Evolutionary conservation across 2,329 filamentous ascomycete genomes (phyloP), one percentile per base, ranked within the genome.

Genomic region (Xylariaceae sp.): DNA sequence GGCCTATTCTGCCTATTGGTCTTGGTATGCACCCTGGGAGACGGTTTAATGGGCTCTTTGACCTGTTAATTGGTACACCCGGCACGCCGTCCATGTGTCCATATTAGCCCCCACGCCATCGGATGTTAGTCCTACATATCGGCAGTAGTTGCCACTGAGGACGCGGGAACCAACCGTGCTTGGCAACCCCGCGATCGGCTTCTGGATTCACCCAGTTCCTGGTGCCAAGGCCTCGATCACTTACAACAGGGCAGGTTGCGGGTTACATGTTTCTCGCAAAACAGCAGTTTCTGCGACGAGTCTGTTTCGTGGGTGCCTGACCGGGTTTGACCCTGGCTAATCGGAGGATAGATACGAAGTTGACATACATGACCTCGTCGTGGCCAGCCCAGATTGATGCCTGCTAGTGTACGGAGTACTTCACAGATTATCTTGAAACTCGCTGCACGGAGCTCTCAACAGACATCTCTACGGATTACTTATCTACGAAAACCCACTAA

Each of bases 121-220:
- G 23, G 51, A 54, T 50, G 13, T 6, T 51, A 51, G 8, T 34
- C 35, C 4, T 4, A 13, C n/a, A n/a, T 7, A 35, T 51, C 49
- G 23, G 49, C 15, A 30, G 10, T 15, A 30, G 52, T 8, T 45
- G 35, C 53, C 34, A 49, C 49, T 54, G 51, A 47, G 11, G 51
- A 48, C 54, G 23, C 54, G 49, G 58, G 39, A 48, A 30, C 39
- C 45, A n/a, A 15, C 44, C 49, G 44, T 49, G 30, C 44, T 53
- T n/a, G 48, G 41, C 41, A 48, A 39, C 6, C 41, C 23, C 41
- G 56, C 48, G 53, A 50, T 57, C 56, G 23, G 51, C 44, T 58
- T 53, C 56, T 48, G 39, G 51, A 37, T 9, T 51, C 17, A 15
- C 41, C 13, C 13, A 15, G 13, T 45, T n/a, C 11, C n/a, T 50